Conservation (phyloP, 148 eudicot genomes). For the Silene uniflora region DNA sequence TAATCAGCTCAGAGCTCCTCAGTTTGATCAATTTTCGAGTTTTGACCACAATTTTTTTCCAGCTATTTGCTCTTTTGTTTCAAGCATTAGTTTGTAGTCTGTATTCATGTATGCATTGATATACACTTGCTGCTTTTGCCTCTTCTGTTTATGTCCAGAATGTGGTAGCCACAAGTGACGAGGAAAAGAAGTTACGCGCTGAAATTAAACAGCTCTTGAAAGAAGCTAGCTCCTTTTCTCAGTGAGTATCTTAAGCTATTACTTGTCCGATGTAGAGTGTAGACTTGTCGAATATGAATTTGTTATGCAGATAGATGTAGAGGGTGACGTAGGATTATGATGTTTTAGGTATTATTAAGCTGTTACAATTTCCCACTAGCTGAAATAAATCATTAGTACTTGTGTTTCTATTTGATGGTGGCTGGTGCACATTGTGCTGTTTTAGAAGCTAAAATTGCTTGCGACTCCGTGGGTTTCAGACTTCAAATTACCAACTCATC, state of each 20-base stretch:
- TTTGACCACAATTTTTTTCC: not conserved
- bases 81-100: not conserved
- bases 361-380: not conserved
- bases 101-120: not conserved
- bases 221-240: conserved; percentile 71
- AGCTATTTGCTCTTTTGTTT: not conserved
- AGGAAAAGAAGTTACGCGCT: conserved; percentile 49
- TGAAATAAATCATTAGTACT: not conserved
- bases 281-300: not conserved
- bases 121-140: not conserved
- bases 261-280: not conserved
- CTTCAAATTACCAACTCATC: too few relatives aligned
- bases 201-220: conserved; percentile 79
- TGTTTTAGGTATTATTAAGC: not conserved
- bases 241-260: conserved; percentile 44
- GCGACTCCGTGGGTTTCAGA: too few relatives aligned
- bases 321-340: not conserved
- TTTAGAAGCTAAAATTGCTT: too few relatives aligned
- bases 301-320: not conserved
- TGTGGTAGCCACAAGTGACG: conserved; percentile 42
- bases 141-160: conserved; percentile 23
- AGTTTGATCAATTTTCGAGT: not conserved
- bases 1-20: not conserved
- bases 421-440: not conserved
- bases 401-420: not conserved